Percentiles rank a stretch among this genome's conserved stretches.
Conservation (phyloP, 805 yeast species). For the Geotrichum ghanense region DNA sequence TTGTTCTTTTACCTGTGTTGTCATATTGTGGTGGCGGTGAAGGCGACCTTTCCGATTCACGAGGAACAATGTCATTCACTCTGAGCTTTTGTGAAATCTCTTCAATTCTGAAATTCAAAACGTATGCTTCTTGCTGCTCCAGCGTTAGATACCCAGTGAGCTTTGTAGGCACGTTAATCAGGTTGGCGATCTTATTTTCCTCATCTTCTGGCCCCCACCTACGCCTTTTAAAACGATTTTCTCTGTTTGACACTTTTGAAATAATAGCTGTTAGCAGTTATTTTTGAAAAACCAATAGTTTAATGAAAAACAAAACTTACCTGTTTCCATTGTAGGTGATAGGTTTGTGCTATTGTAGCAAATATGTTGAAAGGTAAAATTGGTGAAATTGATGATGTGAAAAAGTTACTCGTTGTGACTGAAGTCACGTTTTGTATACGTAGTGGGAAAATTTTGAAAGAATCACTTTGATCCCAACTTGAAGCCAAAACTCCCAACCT, state of each 20-base stretch:
- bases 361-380: no score
- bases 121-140: slow-evolving; percentile 72
- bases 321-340: no score
- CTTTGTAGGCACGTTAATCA: slow-evolving; percentile 28
- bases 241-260: background rate
- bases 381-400: no score
- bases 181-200: slow-evolving; percentile 20
- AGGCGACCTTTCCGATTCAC: slow-evolving; percentile 46
- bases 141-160: slow-evolving; percentile 42
- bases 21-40: slow-evolving; percentile 94
- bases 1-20: slow-evolving; percentile 65
- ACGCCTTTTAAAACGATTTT: slow-evolving; percentile 11
- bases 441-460: no score
- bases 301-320: no score
- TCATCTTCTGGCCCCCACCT: slow-evolving; percentile 22
- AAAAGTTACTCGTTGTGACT: no score
- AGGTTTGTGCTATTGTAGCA: no score
- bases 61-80: slow-evolving; percentile 37
- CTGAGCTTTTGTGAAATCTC: slow-evolving; percentile 59
- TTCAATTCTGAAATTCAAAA: slow-evolving; percentile 56
- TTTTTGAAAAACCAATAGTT: no score
- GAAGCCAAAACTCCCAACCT: slow-evolving; percentile 1
- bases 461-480: no score
- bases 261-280: no score
- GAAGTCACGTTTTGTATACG: no score